Evolutionary conservation across 306 rosid species (phyloP).

Genomic region (Nissolia schottii): DNA sequence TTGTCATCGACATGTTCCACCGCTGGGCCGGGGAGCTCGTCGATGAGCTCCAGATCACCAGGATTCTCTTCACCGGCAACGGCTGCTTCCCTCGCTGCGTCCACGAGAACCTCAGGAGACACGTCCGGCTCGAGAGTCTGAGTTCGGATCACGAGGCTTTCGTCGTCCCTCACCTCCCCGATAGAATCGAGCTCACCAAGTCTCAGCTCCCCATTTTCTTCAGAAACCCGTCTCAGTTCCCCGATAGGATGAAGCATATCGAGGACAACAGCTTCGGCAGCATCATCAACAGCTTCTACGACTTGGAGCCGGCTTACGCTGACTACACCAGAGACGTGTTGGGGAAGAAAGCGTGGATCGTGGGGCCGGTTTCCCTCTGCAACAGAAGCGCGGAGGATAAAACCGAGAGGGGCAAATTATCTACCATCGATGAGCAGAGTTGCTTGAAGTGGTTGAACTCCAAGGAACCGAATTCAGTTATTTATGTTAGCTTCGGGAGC

Average conservation of each 20-base stretch:
- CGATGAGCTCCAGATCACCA: constrained; percentile 24
- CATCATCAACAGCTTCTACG: constrained; percentile 53
- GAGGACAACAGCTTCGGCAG: constrained; percentile 45
- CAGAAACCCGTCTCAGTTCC: constrained; percentile 10
- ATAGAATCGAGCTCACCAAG: constrained; percentile 39
- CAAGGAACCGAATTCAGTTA: constrained; percentile 49
- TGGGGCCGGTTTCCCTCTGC: constrained; percentile 61
- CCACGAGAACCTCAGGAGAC: constrained; percentile 8
- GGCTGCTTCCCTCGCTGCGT: constrained; percentile 56
- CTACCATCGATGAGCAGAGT: constrained; percentile 40
- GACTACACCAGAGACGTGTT: constrained; percentile 27
- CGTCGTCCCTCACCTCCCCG: constrained; percentile 42
- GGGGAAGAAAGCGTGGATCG: constrained; percentile 45
- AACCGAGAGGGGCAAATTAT: constrained; percentile 38
- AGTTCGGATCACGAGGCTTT: constrained; percentile 45
- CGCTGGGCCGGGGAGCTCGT: constrained; percentile 44
- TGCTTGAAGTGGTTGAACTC: constrained; percentile 49
- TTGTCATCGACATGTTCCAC: constrained; percentile 51
- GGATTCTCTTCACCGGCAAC: constrained; percentile 43
- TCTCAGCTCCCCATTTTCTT: constrained; percentile 44
- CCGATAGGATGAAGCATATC: not conserved
- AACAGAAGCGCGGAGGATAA: constrained; percentile 37
- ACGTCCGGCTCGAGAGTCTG: constrained; percentile 25
- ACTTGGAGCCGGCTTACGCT: constrained; percentile 48
- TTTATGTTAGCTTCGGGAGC: constrained; percentile 61